Base-by-base conservation (phyloP, 2,329 filamentous ascomycete genomes). In the Penicillium sp. region DNA sequence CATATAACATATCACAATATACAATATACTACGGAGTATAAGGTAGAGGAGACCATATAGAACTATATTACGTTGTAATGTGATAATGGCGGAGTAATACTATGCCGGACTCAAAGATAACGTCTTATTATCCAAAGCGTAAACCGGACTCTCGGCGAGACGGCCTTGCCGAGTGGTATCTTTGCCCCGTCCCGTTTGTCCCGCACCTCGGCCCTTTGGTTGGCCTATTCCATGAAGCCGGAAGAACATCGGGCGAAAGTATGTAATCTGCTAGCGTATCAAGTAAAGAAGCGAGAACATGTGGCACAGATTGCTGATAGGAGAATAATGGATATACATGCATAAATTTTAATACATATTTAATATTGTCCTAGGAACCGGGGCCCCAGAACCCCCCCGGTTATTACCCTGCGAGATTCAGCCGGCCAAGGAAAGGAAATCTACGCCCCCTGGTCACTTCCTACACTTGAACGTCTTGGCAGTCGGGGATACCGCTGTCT, bases 151-250 rank as follows among this genome's bases (percentile, higher is more conserved):
- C 12, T 28, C 34, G 47, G 44, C 28, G 47, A 31, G 26, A 45
- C 32, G 50, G 29, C 22, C 43, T 41, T 56, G 54, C 54, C 50
- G 54, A 53, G 45, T 40, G 43, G 43, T 58, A 48, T 57, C 53
- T 53, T 51, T 57, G 48, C 52, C 53, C 55, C 49, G n/a, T 21
- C 12, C 44, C 44, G 37, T 50, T 45, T 39, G 21, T 39, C 34
- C 48, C 42, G 26, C 9, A 24, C 43, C 29, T 40, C 32, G 39
- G 43, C 15, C 43, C 37, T 50, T 44, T 37, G 3, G 24, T 43
- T 34, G 29, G 8, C 29, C 7, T 45, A 3, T 35, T 19, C 19
- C 6, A 26, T 29, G 0, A 31, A 24, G 43, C 42, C 45, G 45
- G 48, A 24, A 24, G 22, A 50, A 39, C 22, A 37, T 45, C 48